A percentile compares a stretch with the other conserved stretches of the same genome.
Evolutionary conservation across 2,329 filamentous ascomycete genomes (phyloP).

Genomic region (Cladosporium velox): DNA sequence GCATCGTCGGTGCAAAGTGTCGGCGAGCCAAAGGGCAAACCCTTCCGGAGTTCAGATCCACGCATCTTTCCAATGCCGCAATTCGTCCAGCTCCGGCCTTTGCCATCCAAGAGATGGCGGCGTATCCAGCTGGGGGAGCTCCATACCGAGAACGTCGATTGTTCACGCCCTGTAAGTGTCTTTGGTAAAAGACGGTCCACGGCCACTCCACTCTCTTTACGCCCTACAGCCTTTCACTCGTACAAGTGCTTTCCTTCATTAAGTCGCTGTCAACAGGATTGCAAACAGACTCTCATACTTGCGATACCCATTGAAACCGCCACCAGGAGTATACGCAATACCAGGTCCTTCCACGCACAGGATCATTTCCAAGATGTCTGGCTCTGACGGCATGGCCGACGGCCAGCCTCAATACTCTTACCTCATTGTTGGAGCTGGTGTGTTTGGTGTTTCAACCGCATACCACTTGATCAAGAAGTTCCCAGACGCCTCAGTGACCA

Average conservation of each 20-base stretch:
- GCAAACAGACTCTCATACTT: neutral
- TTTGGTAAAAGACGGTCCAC: slow-evolving; percentile 9
- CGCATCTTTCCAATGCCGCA: slow-evolving; percentile 1
- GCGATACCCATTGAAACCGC: neutral
- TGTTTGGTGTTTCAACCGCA: slow-evolving; percentile 61
- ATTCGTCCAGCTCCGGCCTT: slow-evolving; percentile 10
- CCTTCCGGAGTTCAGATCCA: slow-evolving; percentile 1
- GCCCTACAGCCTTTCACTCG: slow-evolving; percentile 8
- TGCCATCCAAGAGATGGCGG: slow-evolving; percentile 2
- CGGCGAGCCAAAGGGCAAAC: slow-evolving; percentile 15
- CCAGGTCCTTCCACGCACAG: neutral
- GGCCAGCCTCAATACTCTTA: slow-evolving; percentile 28
- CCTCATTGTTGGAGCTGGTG: slow-evolving; percentile 40
- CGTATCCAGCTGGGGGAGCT: slow-evolving; percentile 15
- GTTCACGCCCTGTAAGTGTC: slow-evolving; percentile 15
- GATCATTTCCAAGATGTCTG: neutral
- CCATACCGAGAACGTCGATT: slow-evolving; percentile 20
- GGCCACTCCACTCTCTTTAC: slow-evolving; percentile 11
- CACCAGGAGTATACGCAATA: neutral
- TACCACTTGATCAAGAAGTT: slow-evolving; percentile 49
- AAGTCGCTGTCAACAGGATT: neutral
- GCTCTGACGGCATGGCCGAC: slow-evolving; percentile 10
- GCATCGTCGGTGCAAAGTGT: slow-evolving; percentile 2
- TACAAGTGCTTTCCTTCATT: neutral
- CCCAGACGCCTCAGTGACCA: slow-evolving; percentile 43